Conservation (phyloP, 441 rosid genomes). For the Sinapis alba region DNA sequence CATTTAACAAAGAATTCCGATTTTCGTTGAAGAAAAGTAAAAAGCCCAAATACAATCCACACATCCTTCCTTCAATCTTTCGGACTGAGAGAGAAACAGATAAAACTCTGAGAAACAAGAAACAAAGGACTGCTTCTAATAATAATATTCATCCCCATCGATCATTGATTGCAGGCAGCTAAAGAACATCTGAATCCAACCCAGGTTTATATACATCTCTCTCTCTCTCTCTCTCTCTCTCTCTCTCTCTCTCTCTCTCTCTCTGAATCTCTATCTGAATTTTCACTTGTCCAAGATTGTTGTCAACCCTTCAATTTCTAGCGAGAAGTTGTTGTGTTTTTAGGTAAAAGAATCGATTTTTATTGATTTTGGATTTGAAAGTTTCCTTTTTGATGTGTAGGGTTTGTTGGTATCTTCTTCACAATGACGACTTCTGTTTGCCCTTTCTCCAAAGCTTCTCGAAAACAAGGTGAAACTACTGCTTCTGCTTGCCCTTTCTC, state of each 20-base stretch:
- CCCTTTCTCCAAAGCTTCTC: constrained; percentile 68
- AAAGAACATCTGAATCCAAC: constrained; percentile 17
- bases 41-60: constrained; percentile 24
- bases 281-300: background rate
- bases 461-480: constrained; percentile 44
- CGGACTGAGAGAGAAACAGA: constrained; percentile 16
- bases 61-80: constrained; percentile 15
- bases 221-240: constrained; percentile 15
- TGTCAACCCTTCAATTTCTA: constrained; percentile 10
- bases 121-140: background rate
- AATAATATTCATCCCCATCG: constrained; percentile 8
- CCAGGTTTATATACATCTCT: constrained; percentile 26
- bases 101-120: background rate
- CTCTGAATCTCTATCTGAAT: background rate
- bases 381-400: constrained; percentile 8
- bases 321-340: background rate
- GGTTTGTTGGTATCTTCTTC: constrained; percentile 3
- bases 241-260: constrained; percentile 9
- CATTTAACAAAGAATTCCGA: background rate
- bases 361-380: constrained; percentile 10
- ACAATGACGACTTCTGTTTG: constrained; percentile 56
- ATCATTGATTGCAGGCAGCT: constrained; percentile 35
- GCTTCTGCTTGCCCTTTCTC: constrained; percentile 58
- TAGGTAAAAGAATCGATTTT: background rate
- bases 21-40: background rate